Base-by-base conservation (phyloP, 495 filamentous ascomycete genomes). In the Xylaria curta region DNA sequence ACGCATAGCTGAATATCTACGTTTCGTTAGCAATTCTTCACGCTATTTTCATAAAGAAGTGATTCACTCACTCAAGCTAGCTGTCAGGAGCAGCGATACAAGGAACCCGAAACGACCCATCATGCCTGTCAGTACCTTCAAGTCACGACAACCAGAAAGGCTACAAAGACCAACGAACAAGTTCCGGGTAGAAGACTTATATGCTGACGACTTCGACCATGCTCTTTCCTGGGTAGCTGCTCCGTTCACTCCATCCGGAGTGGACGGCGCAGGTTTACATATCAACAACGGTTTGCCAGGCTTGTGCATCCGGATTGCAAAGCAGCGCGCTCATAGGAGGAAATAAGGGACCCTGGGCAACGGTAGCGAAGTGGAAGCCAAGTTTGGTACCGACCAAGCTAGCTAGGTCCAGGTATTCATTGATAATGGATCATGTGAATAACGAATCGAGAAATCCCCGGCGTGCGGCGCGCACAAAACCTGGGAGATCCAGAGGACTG, bases 1-100 rank as follows among this genome's bases (percentile, higher is more conserved):
- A 75, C 53, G 66, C 76, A 78, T 74, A 69, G 67, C 60, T 69
- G 73, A 67, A 74, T 13, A 69, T 76, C 76, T 78, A 46, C 26
- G 26, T 53, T 15, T 59, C 24, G 44, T 78, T 68, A 78, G 73
- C 47, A 69, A 68, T 65, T 13, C 5, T 26, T 36, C 7, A 46
- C 51, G 49, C 26, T 26, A 42, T 9, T 53, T 17, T 2, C 15
- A 28, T 31, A 21, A 40, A 42, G 33, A n/a, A 38, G 47, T 15
- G n/a, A 33, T 73, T 69, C 56, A 33, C 76, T 69, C 56, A 76
- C 76, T 72, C 47, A 75, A 69, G 65, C 71, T 60, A 19, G 72
- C 66, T 75, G 69, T 47, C 53, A 78, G 72, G 24, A 78, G 71
- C 70, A 76, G 68, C 51, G 76, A 38, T 44, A 17, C 54, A 13